Conservation (phyloP, 306 rosid genomes). For the Vicia villosa region DNA sequence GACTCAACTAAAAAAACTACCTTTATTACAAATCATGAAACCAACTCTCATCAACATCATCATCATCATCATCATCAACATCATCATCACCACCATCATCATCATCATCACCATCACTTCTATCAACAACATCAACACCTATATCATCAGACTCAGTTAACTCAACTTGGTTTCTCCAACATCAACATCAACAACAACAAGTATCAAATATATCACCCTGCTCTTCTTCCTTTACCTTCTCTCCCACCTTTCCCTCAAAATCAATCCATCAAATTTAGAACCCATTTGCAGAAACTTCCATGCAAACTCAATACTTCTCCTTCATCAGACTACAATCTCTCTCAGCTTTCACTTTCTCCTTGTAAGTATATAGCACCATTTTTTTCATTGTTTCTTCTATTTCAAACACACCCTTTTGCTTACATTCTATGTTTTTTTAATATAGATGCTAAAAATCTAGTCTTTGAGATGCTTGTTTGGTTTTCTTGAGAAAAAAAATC, state of each 20-base stretch:
- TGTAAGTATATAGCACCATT: slow-evolving; percentile 38
- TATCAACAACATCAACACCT: slow-evolving; percentile 29
- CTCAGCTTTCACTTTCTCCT: slow-evolving; percentile 46
- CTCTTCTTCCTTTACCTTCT: slow-evolving; percentile 87
- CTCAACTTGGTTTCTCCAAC: slow-evolving; percentile 59
- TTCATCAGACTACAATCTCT: slow-evolving; percentile 61
- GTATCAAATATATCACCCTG: no score
- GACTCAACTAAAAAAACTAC: slow-evolving; percentile 66
- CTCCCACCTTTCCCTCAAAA: slow-evolving; percentile 73
- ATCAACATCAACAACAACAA: no score
- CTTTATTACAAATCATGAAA: no score
- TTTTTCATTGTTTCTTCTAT: slow-evolving; percentile 6
- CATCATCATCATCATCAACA: slow-evolving; percentile 41
- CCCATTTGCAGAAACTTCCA: slow-evolving; percentile 74
- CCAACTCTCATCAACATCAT: slow-evolving; percentile 44
- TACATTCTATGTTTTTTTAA: slow-evolving; percentile 38
- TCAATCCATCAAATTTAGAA: slow-evolving; percentile 52
- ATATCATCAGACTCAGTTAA: slow-evolving; percentile 55
- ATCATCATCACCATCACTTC: slow-evolving; percentile 51
- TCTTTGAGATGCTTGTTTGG: slow-evolving; percentile 15
- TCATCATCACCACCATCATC: slow-evolving; percentile 42
- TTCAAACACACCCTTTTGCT: slow-evolving; percentile 36
- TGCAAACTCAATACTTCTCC: slow-evolving; percentile 63
- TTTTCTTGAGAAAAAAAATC: not conserved
- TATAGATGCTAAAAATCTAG: slow-evolving; percentile 9